Evolutionary conservation across 305 asterid species (phyloP), one percentile per base, ranked within the genome.

Genomic region (Withania somnifera): DNA sequence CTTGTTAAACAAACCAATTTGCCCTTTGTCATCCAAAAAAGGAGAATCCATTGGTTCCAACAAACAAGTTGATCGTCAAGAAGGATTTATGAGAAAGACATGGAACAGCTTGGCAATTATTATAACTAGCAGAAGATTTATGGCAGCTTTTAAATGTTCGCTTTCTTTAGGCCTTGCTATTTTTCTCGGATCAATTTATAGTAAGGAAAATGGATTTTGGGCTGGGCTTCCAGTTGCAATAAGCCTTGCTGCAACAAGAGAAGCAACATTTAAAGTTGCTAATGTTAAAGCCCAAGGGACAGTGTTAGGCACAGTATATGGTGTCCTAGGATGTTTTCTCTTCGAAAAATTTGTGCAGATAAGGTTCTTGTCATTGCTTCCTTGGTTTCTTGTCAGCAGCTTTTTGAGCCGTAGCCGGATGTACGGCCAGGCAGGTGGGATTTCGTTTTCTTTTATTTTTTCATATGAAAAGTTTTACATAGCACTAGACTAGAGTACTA

Each of bases 281-380:
- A 94, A 94, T 32, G 56, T 91, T 4, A 93, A 92, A 78, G 95
- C 93, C 11, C 98, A 94, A 36, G 98, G 97, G 51, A 93, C 98
- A 1, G 97, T 90, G 20, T 82, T 94, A 22, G 98, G 98, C 28
- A 88, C 97, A 0, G 92, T 93, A 11, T 94, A 92, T 75, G 98
- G 95, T 15, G 94, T 93, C 7, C 38, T 94, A 28, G 92, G 94
- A 7, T 93, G 98, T 82, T 92, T 89, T 47, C 79, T 93, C 10
- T 93, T 94, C 68, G 88, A 89, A 57, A 86, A 81, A 58, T 87
- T 87, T 52, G 91, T 82, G 1, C 84, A 88, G n/a, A 42, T 91
- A 52, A 91, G 97, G 89, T 91, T 94, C 80, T 42, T 94, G 7
- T 90, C 97, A 20, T 91, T 94, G 51, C 86, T 94, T 4, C 98